Conservation (phyloP, 2,329 filamentous ascomycete genomes). For the Ophiosphaerella korrae region DNA sequence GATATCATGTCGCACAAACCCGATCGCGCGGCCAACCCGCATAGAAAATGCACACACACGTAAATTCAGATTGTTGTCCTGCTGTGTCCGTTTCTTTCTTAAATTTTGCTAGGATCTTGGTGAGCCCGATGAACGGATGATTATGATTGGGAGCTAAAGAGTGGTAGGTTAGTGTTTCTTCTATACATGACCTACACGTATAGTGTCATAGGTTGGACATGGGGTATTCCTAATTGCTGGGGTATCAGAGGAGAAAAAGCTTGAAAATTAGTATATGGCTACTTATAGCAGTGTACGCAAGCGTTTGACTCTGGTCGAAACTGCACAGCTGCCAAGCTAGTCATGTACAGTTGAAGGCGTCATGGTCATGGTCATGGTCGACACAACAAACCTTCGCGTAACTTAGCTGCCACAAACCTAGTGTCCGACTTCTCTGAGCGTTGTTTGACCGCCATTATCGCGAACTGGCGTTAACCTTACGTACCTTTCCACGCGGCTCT, state of each 20-base stretch:
- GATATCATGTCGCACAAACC: constrained; percentile 17
- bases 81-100: constrained; percentile 1
- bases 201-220: no score
- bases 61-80: constrained; percentile 13
- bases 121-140: neutral
- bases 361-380: no score
- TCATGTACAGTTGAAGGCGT: no score
- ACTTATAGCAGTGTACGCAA: neutral
- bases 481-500: constrained; percentile 19
- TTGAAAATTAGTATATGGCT: no score
- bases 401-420: neutral
- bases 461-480: constrained; percentile 10
- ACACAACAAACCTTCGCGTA: no score
- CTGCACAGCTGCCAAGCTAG: neutral
- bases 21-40: constrained; percentile 17
- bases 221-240: no score
- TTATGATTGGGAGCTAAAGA: neutral
- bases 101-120: neutral
- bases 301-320: neutral
- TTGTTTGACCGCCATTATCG: constrained; percentile 5
- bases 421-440: neutral
- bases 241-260: no score
- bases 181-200: no score
- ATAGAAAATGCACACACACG: constrained; percentile 9
- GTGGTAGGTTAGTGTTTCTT: no score